Evolutionary conservation across 1,139 yeast species (phyloP).

Genomic region (Hyphopichia wangnamkhiaoensis): DNA sequence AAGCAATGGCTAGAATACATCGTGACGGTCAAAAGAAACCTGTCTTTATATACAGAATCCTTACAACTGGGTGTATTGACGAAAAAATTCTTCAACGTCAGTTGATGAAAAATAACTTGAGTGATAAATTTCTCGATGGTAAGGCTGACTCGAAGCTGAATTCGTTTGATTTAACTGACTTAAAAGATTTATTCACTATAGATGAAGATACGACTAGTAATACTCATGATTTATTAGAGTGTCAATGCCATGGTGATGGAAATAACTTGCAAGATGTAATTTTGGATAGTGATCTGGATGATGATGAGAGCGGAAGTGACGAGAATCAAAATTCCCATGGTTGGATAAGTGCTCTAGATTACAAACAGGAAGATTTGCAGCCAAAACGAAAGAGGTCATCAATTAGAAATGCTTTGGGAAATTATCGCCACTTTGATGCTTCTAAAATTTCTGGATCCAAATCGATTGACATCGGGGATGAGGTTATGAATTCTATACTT

Average conservation of each 20-base stretch:
- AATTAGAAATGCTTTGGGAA: conserved; percentile 59
- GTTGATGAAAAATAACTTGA: conserved; percentile 75
- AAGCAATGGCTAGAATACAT: conserved; percentile 95
- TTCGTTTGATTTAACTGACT: conserved; percentile 62
- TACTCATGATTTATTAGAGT: conserved; percentile 84
- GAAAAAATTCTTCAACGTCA: conserved; percentile 96
- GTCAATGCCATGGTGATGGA: conserved; percentile 63
- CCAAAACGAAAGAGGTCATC: conserved; percentile 32
- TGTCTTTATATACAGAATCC: conserved; percentile 78
- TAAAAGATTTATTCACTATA: conserved; percentile 74
- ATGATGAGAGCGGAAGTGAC: conserved; percentile 18
- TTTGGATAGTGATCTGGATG: conserved; percentile 10
- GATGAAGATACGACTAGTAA: conserved; percentile 55
- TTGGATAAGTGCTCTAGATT: conserved; percentile 58
- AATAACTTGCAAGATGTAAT: conserved; percentile 18
- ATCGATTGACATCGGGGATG: conserved; percentile 8
- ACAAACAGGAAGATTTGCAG: conserved; percentile 34
- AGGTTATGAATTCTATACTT: conserved; percentile 13
- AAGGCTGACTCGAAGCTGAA: conserved; percentile 38
- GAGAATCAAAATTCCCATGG: conserved; percentile 17
- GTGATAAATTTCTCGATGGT: conserved; percentile 73
- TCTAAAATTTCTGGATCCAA: not conserved
- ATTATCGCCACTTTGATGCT: conserved; percentile 65
- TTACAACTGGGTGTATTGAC: conserved; percentile 88
- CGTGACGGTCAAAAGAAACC: conserved; percentile 87